Evolutionary conservation across 2,329 filamentous ascomycete genomes (phyloP).

Genomic region (Fusarium torreyae): DNA sequence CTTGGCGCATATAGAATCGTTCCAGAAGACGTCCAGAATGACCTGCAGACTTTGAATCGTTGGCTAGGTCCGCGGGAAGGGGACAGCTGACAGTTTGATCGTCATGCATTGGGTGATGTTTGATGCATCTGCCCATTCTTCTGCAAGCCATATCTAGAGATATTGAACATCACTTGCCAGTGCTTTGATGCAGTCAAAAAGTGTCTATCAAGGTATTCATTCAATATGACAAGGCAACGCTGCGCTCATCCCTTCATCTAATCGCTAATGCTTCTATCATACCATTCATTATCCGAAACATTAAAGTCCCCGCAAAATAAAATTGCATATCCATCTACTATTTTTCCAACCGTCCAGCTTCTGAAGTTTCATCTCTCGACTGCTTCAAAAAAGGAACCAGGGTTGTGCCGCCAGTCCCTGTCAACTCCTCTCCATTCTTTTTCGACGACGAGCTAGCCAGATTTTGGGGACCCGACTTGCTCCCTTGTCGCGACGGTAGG

Average conservation of each 20-base stretch:
- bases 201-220: neutral
- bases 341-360: slow-evolving; percentile 54
- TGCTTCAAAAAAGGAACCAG: slow-evolving; percentile 93
- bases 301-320: neutral
- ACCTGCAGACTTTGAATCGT: too few species aligned
- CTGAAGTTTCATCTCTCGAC: slow-evolving; percentile 83
- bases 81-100: neutral
- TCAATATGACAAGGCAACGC: neutral
- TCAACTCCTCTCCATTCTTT: slow-evolving; percentile 66
- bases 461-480: slow-evolving; percentile 54
- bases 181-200: neutral
- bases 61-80: too few species aligned
- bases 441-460: slow-evolving; percentile 62
- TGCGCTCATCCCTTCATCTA: neutral
- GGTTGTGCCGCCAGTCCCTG: slow-evolving; percentile 89
- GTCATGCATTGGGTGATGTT: neutral
- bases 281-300: neutral
- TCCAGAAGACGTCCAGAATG: slow-evolving; percentile 1
- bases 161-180: too few species aligned
- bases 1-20: slow-evolving; percentile 4
- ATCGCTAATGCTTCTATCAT: slow-evolving; percentile 28
- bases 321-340: neutral
- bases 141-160: neutral
- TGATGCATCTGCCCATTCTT: neutral
- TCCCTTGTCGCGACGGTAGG: slow-evolving; percentile 73